Evolutionary conservation across 192 early-diverging fungal species (phyloP), one percentile per base, ranked within the genome.

Genomic region (Entomortierella beljakovae): DNA sequence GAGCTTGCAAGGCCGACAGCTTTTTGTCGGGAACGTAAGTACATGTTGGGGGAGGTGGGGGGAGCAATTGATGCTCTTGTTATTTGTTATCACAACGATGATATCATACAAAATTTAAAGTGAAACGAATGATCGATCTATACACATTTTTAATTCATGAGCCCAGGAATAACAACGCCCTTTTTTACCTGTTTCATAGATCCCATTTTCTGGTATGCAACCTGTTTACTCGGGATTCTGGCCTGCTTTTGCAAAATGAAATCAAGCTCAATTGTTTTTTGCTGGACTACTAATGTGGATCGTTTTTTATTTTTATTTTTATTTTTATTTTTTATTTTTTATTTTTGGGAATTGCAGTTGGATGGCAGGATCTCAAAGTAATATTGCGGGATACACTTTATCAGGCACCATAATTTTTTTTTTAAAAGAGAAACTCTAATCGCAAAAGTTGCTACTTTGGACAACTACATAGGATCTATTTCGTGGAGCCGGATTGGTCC

Each of bases 401-500:
- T 11, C 23, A 53, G 15, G 15, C 26, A 18, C 38, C 6, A 16
- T 55, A n/a, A 20, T 15, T 33, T 50, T 4, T 20, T 11, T 46
- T 50, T 33, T 29, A n/a, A n/a, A n/a, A n/a, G n/a, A 37, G n/a
- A 29, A 54, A 29, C 63, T 40, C 46, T 3, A 25, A 38, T 18
- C 33, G 29, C 33, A 20, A 20, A 11, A 46, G 13, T 40, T 40
- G 37, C 37, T 9, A 9, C 6, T 40, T 40, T 40, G 37, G 37
- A 40, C 13, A 40, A 57, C 13, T 31, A 55, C 32, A 33, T 61
- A 85, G 82, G 84, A 83, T 51, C 43, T 85, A 32, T 89, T 92
- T 74, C 80, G 88, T 54, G 67, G 85, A 32, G 81, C 86, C 28
- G 91, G 90, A 42, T 72, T 64, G 23, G 87, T 90, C 7, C 81